Percentiles rank a stretch among this genome's conserved stretches.
phyloP scores from a whole-genome alignment of 495 filamentous ascomycete genomes.

The Ascobolus immersus region DNA sequence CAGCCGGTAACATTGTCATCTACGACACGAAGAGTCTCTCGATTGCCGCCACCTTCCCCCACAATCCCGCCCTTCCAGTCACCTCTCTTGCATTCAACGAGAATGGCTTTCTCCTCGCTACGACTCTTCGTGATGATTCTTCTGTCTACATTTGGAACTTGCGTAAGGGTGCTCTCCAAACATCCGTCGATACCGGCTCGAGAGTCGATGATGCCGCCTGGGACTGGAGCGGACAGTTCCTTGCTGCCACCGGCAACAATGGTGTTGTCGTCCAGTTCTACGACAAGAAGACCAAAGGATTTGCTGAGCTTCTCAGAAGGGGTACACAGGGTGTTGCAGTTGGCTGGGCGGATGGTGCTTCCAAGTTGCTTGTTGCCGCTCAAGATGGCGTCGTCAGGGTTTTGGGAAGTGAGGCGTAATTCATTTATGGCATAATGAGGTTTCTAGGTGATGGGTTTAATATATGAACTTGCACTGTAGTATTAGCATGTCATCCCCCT shows the following conservation, averaged over 20 bases:
- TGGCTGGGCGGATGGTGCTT: slow-evolving; percentile 51
- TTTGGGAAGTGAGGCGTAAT: slow-evolving; percentile 22
- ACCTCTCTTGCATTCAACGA: slow-evolving; percentile 69
- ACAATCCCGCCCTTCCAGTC: slow-evolving; percentile 36
- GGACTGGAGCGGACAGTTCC: slow-evolving; percentile 90
- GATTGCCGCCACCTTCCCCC: slow-evolving; percentile 40
- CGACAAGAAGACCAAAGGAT: slow-evolving; percentile 52
- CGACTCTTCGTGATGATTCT: slow-evolving; percentile 42
- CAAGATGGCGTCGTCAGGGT: slow-evolving; percentile 47
- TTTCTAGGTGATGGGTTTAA: background rate
- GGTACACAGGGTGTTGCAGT: slow-evolving; percentile 48
- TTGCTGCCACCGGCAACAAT: slow-evolving; percentile 54
- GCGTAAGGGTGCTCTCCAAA: slow-evolving; percentile 50
- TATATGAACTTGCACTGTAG: no score
- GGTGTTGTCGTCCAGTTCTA: slow-evolving; percentile 75
- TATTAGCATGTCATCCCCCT: no score
- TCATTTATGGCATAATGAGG: background rate
- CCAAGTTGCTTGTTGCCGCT: slow-evolving; percentile 46
- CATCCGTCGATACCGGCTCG: slow-evolving; percentile 60
- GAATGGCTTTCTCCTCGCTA: slow-evolving; percentile 89
- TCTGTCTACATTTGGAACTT: slow-evolving; percentile 73
- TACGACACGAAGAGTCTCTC: slow-evolving; percentile 55
- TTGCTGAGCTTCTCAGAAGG: slow-evolving; percentile 63
- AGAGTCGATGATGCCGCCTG: slow-evolving; percentile 46
- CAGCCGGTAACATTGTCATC: slow-evolving; percentile 52